Base-by-base conservation (phyloP, 768 basidiomycete genomes). In the Suillus subalutaceus region DNA sequence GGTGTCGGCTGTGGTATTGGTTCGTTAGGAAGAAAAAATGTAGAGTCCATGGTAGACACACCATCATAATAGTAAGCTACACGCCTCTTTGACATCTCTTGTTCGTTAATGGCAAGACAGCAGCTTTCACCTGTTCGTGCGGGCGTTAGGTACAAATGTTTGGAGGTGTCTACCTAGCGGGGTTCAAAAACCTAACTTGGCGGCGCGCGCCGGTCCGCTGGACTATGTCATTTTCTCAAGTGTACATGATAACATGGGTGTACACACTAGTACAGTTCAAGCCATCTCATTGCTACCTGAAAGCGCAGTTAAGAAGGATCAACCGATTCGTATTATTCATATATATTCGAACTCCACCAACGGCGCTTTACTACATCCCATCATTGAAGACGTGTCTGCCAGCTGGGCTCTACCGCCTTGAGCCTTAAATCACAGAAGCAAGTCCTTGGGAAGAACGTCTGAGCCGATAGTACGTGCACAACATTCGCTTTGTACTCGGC, bases 51-150 rank as follows among this genome's bases (percentile, higher is more conserved):
- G 1, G 5, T 59, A 55, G n/a, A 71, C 86, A 57, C 69, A 91
- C 91, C 76, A 68, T 94, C 92, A 69, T 92, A 93, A 76, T 88
- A 94, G 72, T 94, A 94, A 15, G 91, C 83, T 10, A 94, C 92
- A 67, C 91, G 86, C 70, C 86, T 82, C 71, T 87, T 88, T 12
- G 89, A 88, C 91, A 91, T 91, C 44, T 35, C 2, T 64, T 63
- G 23, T 26, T 26, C 26, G 26, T 26, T 26, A 2, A 26, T 26
- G 1, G 26, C 26, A 40, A 26, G 13, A 40, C 10, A 30, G 5
- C 38, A 23, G 37, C 37, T 23, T 38, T 58, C 20, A 23, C 56
- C 23, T 26, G 18, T 26, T 43, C 41, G 26, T 43, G 26, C 16
- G 23, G 26, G 38, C 58, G 57, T 40, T 38, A 18, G 13, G 6